Conservation (phyloP, 2,329 filamentous ascomycete genomes). For the Grosmannia huntii region DNA sequence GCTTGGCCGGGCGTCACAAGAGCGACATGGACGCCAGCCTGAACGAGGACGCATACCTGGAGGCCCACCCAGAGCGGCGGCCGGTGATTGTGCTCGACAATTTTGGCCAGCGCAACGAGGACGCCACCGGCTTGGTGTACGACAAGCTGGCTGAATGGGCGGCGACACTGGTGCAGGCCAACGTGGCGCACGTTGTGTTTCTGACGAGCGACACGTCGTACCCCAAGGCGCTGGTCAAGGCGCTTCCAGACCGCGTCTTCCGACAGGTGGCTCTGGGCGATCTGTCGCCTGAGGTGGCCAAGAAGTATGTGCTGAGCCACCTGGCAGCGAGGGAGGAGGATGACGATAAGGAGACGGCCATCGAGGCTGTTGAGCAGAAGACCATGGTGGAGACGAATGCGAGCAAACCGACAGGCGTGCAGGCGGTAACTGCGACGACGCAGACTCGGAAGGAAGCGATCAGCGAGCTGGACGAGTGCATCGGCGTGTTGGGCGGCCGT, state of each 20-base stretch:
- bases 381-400: background rate
- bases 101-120: constrained; percentile 69
- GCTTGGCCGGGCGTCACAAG: constrained; percentile 55
- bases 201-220: constrained; percentile 82
- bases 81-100: constrained; percentile 86
- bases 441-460: constrained; percentile 31
- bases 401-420: background rate
- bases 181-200: constrained; percentile 89
- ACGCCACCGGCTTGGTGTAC: constrained; percentile 48
- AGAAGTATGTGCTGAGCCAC: constrained; percentile 78
- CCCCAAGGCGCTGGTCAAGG: constrained; percentile 74
- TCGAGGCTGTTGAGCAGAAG: background rate
- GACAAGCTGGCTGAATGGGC: constrained; percentile 85
- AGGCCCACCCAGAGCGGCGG: constrained; percentile 72
- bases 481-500: constrained; percentile 72
- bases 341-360: no score
- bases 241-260: constrained; percentile 84
- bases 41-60: constrained; percentile 75
- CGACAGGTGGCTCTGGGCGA: constrained; percentile 76
- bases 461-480: constrained; percentile 65
- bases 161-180: constrained; percentile 69
- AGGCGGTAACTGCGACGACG: background rate
- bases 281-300: constrained; percentile 73
- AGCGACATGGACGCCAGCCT: constrained; percentile 41
- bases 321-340: constrained; percentile 40